phyloP scores from a whole-genome alignment of 176 grass and related monocot species.

The Poa annua region DNA sequence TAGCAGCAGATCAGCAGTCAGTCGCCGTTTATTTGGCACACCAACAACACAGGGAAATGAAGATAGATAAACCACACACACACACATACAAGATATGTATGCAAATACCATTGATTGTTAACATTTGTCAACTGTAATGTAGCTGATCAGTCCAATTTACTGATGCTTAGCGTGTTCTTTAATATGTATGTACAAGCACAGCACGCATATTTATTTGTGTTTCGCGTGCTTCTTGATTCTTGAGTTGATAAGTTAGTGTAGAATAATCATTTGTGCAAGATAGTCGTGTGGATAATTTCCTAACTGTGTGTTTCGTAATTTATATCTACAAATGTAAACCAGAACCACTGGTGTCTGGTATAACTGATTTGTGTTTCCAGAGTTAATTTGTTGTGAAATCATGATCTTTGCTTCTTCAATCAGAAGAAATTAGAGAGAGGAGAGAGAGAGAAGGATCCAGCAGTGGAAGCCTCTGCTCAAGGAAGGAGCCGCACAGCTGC shows the following conservation, averaged over 20 bases:
- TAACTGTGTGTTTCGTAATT: neutral
- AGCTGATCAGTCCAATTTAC: constrained; percentile 22
- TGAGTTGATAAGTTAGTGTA: no score
- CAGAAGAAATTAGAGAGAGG: neutral
- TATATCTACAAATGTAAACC: no score
- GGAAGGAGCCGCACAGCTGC: no score
- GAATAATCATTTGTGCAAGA: no score
- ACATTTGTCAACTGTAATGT: constrained; percentile 18
- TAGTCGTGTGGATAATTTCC: neutral
- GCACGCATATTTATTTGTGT: constrained; percentile 39
- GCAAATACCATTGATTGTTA: neutral
- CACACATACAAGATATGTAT: neutral
- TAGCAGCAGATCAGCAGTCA: constrained; percentile 22
- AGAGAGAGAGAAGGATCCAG: no score
- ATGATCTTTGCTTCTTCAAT: neutral
- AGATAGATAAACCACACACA: constrained; percentile 14
- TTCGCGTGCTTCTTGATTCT: constrained; percentile 41
- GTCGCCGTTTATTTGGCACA: constrained; percentile 32
- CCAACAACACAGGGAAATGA: neutral
- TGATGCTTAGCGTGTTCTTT: neutral
- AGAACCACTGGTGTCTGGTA: neutral
- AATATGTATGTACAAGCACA: constrained; percentile 14
- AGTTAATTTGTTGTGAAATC: neutral
- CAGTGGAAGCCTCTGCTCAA: no score
- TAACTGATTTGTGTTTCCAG: neutral